Evolutionary conservation across 495 filamentous ascomycete species (phyloP).

Genomic region (Penicillium alfredii): DNA sequence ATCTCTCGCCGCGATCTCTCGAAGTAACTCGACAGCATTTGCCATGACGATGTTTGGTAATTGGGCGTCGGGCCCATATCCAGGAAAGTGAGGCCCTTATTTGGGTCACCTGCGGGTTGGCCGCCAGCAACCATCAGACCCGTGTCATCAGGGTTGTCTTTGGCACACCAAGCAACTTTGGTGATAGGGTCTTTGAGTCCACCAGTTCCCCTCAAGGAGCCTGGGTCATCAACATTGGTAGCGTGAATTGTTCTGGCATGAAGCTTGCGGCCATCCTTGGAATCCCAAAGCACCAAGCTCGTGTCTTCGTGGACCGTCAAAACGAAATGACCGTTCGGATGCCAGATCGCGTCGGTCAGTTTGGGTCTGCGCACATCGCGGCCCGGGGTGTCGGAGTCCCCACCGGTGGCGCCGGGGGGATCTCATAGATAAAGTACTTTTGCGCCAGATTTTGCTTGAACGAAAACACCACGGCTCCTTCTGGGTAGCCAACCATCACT

Average conservation of each 20-base stretch:
- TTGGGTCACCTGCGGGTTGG: constrained; percentile 50
- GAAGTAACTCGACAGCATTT: constrained; percentile 70
- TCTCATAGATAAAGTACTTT: constrained; percentile 75
- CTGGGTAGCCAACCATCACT: constrained; percentile 77
- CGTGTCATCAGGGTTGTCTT: constrained; percentile 87
- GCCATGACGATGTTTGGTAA: constrained; percentile 86
- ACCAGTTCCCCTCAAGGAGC: constrained; percentile 38
- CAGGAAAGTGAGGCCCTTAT: constrained; percentile 76
- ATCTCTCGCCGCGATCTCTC: constrained; percentile 60
- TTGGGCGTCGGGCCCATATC: constrained; percentile 85
- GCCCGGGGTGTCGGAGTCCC: constrained; percentile 54
- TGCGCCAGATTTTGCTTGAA: constrained; percentile 80
- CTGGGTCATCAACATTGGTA: constrained; percentile 60
- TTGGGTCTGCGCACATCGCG: constrained; percentile 56
- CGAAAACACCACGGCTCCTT: constrained; percentile 82
- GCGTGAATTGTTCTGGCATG: constrained; percentile 75
- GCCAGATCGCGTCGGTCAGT: constrained; percentile 80
- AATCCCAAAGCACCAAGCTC: constrained; percentile 89
- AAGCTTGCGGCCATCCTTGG: constrained; percentile 80
- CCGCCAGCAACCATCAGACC: constrained; percentile 84
- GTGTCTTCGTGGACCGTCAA: constrained; percentile 84
- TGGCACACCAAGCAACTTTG: constrained; percentile 83
- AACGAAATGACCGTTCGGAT: constrained; percentile 89
- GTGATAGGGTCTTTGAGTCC: constrained; percentile 64
- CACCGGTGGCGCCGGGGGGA: constrained; percentile 81